Base-by-base conservation (phyloP, 257 asterid species). In the Cruciata laevipes region DNA sequence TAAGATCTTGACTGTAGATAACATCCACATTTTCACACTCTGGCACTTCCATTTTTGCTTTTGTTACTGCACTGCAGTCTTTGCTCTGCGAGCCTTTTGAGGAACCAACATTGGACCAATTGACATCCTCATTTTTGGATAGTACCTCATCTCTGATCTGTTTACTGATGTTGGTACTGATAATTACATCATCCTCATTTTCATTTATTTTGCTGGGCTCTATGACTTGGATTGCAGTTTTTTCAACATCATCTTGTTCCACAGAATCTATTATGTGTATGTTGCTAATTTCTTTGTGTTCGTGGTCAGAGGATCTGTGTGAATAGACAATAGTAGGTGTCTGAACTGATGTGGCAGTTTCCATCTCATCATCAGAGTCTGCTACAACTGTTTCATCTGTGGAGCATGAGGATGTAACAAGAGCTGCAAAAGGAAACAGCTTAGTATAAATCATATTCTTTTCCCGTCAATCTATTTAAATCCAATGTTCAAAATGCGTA, bases 321-420 rank as follows among this genome's bases (percentile, higher is more conserved):
- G 81, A 30, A 77, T 76, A 52, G 72, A 77, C 74, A 63, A 75
- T 80, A 20, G 66, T 69, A 72, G 86, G 66, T 30, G 71, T 52
- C 12, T 44, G 83, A 61, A 57, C 61, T 6, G 99, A 90, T 23
- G 87, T 81, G 67, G 87, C 86, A 68, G 85, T 84, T 85, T 88
- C 99, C 81, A 80, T 25, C 78, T 94, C 99, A 64, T 71, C 78
- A 67, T 94, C 97, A 64, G 99, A 94, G 72, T 90, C 99, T 58
- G 97, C 95, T 61, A 94, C 99, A 65, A 94, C 95, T 0, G 97
- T 94, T 80, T 85, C 99, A 37, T 88, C 97, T 18, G 99, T 88
- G 74, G 99, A 90, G 83, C 97, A 90, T 61, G 99, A 94, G 61
- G 99, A 94, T 6, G 96, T 73, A 72, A 94, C 86, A 72, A 82